A percentile compares a stretch with the other conserved stretches of the same genome.
phyloP scores from a whole-genome alignment of 306 rosid genomes.

The Lathyrus aphaca region DNA sequence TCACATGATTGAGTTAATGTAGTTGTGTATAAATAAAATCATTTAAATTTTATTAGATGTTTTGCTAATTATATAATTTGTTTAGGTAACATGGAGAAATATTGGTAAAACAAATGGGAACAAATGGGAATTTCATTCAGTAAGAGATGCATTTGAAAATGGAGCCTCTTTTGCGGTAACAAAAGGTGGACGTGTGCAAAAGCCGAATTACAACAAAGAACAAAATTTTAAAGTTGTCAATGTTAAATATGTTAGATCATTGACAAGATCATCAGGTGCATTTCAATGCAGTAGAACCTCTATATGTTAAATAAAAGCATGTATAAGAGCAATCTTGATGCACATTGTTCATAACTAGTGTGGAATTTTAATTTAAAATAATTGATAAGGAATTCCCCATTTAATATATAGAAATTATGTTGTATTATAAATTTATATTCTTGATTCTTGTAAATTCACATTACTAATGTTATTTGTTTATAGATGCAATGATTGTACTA shows the following conservation, averaged over 20 bases:
- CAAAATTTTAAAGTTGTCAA: constrained; percentile 38
- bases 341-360: no score
- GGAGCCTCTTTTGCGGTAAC: constrained; percentile 29
- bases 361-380: no score
- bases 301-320: constrained; percentile 21
- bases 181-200: constrained; percentile 18
- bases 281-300: constrained; percentile 31
- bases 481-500: no score
- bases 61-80: not conserved
- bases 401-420: no score
- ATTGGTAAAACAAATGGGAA: not conserved
- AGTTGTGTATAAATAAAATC: not conserved
- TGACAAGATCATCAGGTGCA: constrained; percentile 36
- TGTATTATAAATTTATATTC: no score
- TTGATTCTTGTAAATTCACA: no score
- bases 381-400: no score
- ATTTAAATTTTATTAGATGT: not conserved
- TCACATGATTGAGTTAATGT: no score
- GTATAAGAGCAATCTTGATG: no score
- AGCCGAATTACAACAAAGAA: constrained; percentile 32
- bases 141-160: constrained; percentile 11
- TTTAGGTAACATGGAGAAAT: constrained; percentile 50
- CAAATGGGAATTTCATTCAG: constrained; percentile 43
- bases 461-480: no score
- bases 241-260: constrained; percentile 34